phyloP scores from a whole-genome alignment of 1,284 basidiomycete genomes.

The Cryptococcus sp. region DNA sequence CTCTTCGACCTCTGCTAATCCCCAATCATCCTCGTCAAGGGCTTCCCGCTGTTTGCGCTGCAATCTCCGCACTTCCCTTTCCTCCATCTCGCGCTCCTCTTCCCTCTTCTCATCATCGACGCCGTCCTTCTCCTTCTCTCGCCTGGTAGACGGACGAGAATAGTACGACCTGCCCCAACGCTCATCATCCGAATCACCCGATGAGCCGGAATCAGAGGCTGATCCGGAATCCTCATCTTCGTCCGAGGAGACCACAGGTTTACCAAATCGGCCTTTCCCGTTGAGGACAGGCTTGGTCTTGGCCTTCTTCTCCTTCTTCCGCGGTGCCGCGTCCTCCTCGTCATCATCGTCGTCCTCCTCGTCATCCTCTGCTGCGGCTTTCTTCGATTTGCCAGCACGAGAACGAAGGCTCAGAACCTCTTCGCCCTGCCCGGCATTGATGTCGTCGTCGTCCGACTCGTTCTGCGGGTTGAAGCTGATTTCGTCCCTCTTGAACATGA shows the following conservation, averaged over 20 bases:
- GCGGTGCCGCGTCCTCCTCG: slow-evolving; percentile 52
- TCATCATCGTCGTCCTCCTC: slow-evolving; percentile 48
- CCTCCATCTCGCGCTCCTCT: slow-evolving; percentile 81
- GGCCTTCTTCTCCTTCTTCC: slow-evolving; percentile 52
- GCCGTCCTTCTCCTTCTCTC: slow-evolving; percentile 67
- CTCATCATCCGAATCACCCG: slow-evolving; percentile 59
- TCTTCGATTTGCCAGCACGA: slow-evolving; percentile 6
- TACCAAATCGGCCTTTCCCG: slow-evolving; percentile 51
- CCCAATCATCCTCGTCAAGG: slow-evolving; percentile 78
- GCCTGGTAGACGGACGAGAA: slow-evolving; percentile 57
- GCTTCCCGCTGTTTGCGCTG: slow-evolving; percentile 73
- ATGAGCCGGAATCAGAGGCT: slow-evolving; percentile 22
- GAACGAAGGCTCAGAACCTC: slow-evolving; percentile 68
- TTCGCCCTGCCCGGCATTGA: slow-evolving; percentile 55
- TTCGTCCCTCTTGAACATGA: slow-evolving; percentile 64
- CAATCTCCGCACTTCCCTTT: slow-evolving; percentile 79
- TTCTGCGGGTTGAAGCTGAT: slow-evolving; percentile 70
- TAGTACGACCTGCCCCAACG: slow-evolving; percentile 85
- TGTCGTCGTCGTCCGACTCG: slow-evolving; percentile 55
- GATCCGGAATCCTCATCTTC: slow-evolving; percentile 59
- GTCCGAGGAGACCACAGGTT: slow-evolving; percentile 56
- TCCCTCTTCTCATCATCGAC: slow-evolving; percentile 75
- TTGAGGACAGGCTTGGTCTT: slow-evolving; percentile 49
- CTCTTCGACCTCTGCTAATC: slow-evolving; percentile 65
- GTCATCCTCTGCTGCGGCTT: slow-evolving; percentile 43